These are phyloP conservation scores for Fusarium compactum DNA, from an alignment of 2,329 filamentous ascomycete genomes.

Conservation along the genomic window DNA sequence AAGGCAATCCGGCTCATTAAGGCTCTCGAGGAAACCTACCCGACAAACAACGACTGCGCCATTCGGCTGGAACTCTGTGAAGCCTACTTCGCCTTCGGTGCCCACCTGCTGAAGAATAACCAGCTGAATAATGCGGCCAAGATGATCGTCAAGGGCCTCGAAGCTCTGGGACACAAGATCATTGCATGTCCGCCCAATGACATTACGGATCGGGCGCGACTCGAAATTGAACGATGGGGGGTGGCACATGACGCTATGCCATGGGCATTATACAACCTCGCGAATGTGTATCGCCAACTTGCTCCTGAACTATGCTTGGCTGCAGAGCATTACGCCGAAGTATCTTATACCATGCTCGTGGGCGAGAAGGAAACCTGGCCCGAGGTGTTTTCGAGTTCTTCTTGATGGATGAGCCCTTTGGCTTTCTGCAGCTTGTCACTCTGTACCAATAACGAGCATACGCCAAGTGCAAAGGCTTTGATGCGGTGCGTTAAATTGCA, in stretches of 20 bases:
- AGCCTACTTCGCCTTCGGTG: not conserved
- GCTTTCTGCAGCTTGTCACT: not conserved
- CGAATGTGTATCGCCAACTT: not conserved
- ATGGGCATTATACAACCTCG: not conserved
- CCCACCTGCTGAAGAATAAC: not conserved
- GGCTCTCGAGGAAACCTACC: slow-evolving; percentile 3
- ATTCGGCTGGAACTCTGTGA: not conserved
- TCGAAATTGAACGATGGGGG: not conserved
- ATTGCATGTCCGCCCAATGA: not conserved
- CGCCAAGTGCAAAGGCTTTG: not conserved
- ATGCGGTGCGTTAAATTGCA: not conserved
- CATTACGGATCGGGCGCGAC: not conserved
- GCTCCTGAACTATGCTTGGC: not conserved
- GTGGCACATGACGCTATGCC: not conserved
- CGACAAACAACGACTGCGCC: not conserved
- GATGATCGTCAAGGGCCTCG: slow-evolving; percentile 2
- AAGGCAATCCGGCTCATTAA: not conserved
- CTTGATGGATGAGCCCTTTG: not conserved
- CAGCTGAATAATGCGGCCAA: not conserved
- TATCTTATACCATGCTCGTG: not conserved
- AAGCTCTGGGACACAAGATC: not conserved
- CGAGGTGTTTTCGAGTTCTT: not conserved
- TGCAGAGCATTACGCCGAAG: not conserved
- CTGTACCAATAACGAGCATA: not conserved
- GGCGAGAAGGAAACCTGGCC: slow-evolving; percentile 2